These are phyloP conservation scores for Linum lewisii DNA, from an alignment of 345 rosid genomes.

Conservation along the genomic window DNA sequence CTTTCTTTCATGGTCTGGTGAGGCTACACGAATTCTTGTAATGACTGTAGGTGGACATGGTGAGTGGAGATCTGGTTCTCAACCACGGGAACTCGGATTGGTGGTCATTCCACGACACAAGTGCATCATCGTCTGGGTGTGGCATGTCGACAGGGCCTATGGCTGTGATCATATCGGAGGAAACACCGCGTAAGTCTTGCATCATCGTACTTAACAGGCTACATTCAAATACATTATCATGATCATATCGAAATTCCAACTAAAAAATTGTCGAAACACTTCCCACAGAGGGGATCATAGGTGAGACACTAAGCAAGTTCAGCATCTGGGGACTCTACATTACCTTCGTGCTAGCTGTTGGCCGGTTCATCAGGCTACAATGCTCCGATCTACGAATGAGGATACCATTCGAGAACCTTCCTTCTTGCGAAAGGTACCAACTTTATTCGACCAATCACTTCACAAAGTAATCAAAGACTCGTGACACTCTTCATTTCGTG, in stretches of 20 bases:
- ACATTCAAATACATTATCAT: too few species aligned
- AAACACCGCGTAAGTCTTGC: conserved; percentile 33
- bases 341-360: conserved; percentile 42
- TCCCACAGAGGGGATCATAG: conserved; percentile 40
- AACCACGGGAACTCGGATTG: conserved; percentile 32
- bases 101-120: conserved; percentile 41
- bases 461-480: too few species aligned
- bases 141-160: conserved; percentile 33
- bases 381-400: conserved; percentile 42
- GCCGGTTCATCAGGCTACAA: conserved; percentile 38
- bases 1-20: too few species aligned
- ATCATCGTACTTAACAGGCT: too few species aligned
- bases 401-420: conserved; percentile 43
- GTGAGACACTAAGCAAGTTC: conserved; percentile 47
- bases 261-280: neutral
- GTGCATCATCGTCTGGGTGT: conserved; percentile 18
- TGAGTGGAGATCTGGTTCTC: conserved; percentile 36
- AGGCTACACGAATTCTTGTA: too few species aligned
- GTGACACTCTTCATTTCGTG: neutral
- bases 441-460: neutral
- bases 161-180: conserved; percentile 39
- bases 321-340: conserved; percentile 48
- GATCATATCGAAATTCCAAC: neutral
- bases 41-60: conserved; percentile 26
- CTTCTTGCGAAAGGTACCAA: conserved; percentile 38